Base-by-base conservation (phyloP, 306 rosid genomes). In the Ammopiptanthus mongolicus region DNA sequence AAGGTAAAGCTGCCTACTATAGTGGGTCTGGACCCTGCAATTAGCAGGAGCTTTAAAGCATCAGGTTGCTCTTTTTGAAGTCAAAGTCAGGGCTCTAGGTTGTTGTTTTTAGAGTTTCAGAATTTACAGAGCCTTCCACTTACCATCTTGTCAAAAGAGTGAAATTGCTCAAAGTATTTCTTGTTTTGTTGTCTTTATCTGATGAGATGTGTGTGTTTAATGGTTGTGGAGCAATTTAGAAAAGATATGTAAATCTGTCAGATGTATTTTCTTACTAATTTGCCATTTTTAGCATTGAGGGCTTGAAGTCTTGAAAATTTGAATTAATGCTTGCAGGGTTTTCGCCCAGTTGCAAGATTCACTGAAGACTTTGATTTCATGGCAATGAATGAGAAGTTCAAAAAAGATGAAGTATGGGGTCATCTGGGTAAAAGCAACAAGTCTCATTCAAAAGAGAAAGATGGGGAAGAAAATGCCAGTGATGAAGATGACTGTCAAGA, bases 371-470 rank as follows among this genome's bases (percentile, higher is more conserved):
- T 86, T 81, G 90, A 86, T 74, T 86, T 86, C 80, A 83, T 51
- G 53, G 87, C 90, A 29, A 86, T 86, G 90, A 86, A 86, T 78
- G 90, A 86, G 87, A 83, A 81, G 52, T 86, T 86, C 82, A 86
- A 83, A 44, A 86, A 86, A 73, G 87, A 86, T 71, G 90, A 86
- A 83, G 90, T 86, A 36, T 86, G 87, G 87, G 86, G 86, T 62
- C 84, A 84, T 80, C 87, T 86, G 55, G 87, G 86, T 67, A 84
- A 84, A 72, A 83, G 77, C 56, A 77, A 29, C n/a, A 78, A 50
- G 69, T 61, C 67, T 44, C 74, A 65, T 69, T 77, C 80, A 58
- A 82, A 81, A 50, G 85, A 77, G 21, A 75, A 59, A 50, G 84
- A 80, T 0, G 82, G 61, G 62, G 87, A 76, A 36, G 87, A 83